Percentiles rank a stretch among this genome's conserved stretches.
Evolutionary conservation across 371 early-diverging fungal genomes (phyloP).

Genomic region (Mortierella sp.): DNA sequence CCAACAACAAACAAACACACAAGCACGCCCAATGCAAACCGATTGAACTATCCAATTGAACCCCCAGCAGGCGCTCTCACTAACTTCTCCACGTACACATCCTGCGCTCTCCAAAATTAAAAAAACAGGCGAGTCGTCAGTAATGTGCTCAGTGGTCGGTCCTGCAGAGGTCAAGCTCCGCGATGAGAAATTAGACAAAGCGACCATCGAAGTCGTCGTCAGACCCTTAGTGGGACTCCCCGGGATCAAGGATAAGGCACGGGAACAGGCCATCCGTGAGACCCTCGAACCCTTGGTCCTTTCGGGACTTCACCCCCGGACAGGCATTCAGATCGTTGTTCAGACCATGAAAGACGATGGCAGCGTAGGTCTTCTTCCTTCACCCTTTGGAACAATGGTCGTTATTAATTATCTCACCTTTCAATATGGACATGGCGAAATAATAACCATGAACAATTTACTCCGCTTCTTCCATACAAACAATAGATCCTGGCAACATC

Average conservation of each 20-base stretch:
- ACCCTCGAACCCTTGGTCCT: conserved; percentile 84
- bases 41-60: no score
- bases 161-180: conserved; percentile 87
- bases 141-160: conserved; percentile 88
- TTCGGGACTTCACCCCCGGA: conserved; percentile 89
- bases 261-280: conserved; percentile 77
- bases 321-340: conserved; percentile 84
- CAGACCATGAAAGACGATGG: conserved; percentile 92
- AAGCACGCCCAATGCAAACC: no score
- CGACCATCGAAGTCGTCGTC: conserved; percentile 85
- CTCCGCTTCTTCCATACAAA: neutral
- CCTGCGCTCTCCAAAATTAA: neutral
- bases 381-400: neutral
- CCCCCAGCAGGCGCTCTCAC: no score
- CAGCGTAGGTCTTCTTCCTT: conserved; percentile 62
- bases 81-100: no score
- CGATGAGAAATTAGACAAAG: conserved; percentile 91
- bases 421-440: neutral
- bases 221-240: conserved; percentile 79
- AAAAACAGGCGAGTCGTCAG: conserved; percentile 74
- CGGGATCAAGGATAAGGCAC: conserved; percentile 79
- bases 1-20: no score
- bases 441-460: neutral
- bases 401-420: neutral
- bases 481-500: conserved; percentile 79